Evolutionary conservation across 2,329 filamentous ascomycete genomes (phyloP).

Genomic region (Curvularia verruculosa): DNA sequence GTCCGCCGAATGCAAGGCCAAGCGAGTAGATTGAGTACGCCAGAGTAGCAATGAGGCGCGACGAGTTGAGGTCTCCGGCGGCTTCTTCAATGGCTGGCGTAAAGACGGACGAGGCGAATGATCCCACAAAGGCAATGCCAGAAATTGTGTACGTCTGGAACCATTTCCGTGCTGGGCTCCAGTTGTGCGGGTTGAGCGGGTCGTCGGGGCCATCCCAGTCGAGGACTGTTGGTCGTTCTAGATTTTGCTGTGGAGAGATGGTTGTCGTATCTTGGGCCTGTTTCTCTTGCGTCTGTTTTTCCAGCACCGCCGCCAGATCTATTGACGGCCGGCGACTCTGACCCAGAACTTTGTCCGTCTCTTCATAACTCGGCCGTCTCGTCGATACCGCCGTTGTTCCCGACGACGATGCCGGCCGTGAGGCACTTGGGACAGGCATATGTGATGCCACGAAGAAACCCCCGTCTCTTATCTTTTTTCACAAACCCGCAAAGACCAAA

Average conservation of each 20-base stretch:
- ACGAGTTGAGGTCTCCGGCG: slow-evolving; percentile 26
- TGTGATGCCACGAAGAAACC: too few species aligned
- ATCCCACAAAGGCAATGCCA: slow-evolving; percentile 17
- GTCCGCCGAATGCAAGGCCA: slow-evolving; percentile 70
- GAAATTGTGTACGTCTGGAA: slow-evolving; percentile 21
- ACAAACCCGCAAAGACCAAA: not conserved
- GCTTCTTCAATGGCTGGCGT: slow-evolving; percentile 18
- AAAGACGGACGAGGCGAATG: slow-evolving; percentile 17
- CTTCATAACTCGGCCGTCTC: not conserved
- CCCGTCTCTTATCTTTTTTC: not conserved
- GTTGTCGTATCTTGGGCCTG: not conserved
- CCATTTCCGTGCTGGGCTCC: slow-evolving; percentile 16
- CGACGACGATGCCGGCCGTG: not conserved
- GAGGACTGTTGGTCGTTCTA: slow-evolving; percentile 8
- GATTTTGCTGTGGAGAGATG: not conserved
- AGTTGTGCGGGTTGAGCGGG: slow-evolving; percentile 23
- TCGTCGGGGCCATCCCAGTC: slow-evolving; percentile 20
- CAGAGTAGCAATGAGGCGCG: slow-evolving; percentile 24
- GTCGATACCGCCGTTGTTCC: not conserved
- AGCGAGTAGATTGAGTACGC: slow-evolving; percentile 32
- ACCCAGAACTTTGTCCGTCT: not conserved
- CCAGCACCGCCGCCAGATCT: not conserved
- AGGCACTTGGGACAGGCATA: not conserved
- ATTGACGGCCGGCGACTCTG: not conserved
- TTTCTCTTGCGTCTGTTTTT: not conserved